These are phyloP conservation scores for Aspergillus affinis DNA, from an alignment of 495 filamentous ascomycete species.

Conservation along the genomic window DNA sequence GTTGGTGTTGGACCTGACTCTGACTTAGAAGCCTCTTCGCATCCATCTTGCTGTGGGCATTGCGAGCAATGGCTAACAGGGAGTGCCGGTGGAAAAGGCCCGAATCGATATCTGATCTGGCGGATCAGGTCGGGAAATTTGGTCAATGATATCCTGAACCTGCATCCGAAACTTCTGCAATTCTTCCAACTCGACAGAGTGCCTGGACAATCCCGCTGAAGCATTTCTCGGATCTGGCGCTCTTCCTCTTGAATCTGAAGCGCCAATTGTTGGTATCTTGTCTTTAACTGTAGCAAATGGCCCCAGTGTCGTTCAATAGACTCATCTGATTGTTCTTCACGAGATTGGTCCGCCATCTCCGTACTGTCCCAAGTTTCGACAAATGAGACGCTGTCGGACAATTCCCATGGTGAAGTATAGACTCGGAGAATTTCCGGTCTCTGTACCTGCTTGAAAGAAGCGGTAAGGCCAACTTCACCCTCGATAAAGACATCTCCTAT, in stretches of 20 bases:
- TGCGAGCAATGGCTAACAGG: slow-evolving; percentile 7
- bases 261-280: slow-evolving; percentile 6
- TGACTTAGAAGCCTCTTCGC: background rate
- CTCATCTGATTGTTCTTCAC: slow-evolving; percentile 6
- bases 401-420: slow-evolving; percentile 43
- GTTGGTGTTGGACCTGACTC: background rate
- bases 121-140: slow-evolving; percentile 24
- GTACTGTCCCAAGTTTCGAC: background rate
- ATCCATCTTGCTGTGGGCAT: background rate
- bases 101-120: slow-evolving; percentile 24
- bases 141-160: slow-evolving; percentile 13
- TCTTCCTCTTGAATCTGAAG: slow-evolving; percentile 11
- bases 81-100: slow-evolving; percentile 10
- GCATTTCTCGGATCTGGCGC: slow-evolving; percentile 14
- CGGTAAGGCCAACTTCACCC: slow-evolving; percentile 23
- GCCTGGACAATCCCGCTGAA: slow-evolving; percentile 3
- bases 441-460: background rate
- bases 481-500: slow-evolving; percentile 33
- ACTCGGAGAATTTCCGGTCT: slow-evolving; percentile 35
- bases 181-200: slow-evolving; percentile 13
- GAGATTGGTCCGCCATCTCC: background rate
- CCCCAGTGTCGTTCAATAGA: slow-evolving; percentile 25
- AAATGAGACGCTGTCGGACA: slow-evolving; percentile 36
- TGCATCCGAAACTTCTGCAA: slow-evolving; percentile 17
- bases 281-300: slow-evolving; percentile 27